Evolutionary conservation across 2,329 filamentous ascomycete species (phyloP), one percentile per base, ranked within the genome.

Genomic region (Fusarium metavorans): DNA sequence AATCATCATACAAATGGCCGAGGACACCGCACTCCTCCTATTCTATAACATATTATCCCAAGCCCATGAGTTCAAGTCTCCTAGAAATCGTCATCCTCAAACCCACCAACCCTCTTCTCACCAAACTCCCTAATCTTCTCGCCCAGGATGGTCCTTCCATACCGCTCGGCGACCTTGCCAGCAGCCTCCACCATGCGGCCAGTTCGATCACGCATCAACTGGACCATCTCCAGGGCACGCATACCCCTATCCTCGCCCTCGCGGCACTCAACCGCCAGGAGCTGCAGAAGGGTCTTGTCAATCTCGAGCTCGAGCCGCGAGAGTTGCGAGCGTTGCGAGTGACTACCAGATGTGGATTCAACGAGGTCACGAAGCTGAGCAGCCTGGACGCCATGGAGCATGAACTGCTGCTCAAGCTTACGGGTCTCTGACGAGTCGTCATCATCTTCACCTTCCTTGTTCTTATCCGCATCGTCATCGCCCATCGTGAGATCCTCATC

Each of bases 101-200:
- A 84, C 10, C 90, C 91, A 68, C 88, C 87, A 45, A 92, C 83
- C 80, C 91, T 88, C 80, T 87, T 87, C 86, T 98, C 95, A 1
- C 92, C 95, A 78, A 97, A 78, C 81, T 97, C 94, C 61, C 92
- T 89, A 80, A 99, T 98, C 90, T 98, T 98, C 79, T 96, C 94
- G 48, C 93, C 93, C 76, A 99, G 84, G 30, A 98, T 89, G 45
- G 89, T 88, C 70, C 94, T 88, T 11, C 94, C 94, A 84, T 97
- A 99, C 77, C 96, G 88, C 80, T 93, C 91, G 10, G 97, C 97
- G 59, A 99, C 91, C 88, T 97, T 98, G 66, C 92, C 91, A 2
- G 97, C 97, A 6, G 96, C 94, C 82, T 98, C 95, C 67, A 98
- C 84, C 94, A 98, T 98, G 82, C 93, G 92, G 20, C 96, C 96